Percentiles rank a stretch among this genome's conserved stretches.
These are phyloP conservation scores for Marchantia paleacea DNA, from an alignment of 225 moss, liverwort and hornwort genomes.

Conservation along the genomic window DNA sequence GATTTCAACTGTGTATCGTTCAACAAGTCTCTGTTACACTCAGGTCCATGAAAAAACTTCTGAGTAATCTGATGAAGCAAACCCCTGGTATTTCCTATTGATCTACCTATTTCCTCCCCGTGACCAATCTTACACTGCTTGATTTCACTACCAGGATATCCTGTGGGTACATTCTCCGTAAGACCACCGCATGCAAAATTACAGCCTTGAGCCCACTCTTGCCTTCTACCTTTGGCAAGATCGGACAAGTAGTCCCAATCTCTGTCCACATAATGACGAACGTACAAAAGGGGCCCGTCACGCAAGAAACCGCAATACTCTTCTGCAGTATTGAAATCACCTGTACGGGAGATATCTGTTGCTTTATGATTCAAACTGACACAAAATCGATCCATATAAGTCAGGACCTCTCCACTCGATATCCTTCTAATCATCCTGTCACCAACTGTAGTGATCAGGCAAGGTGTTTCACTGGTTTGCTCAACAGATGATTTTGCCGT, in stretches of 20 bases:
- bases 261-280: constrained; percentile 67
- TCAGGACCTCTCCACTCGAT: constrained; percentile 54
- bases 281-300: constrained; percentile 44
- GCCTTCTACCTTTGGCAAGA: constrained; percentile 22
- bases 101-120: neutral
- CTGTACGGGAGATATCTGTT: neutral
- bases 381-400: constrained; percentile 67
- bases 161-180: neutral
- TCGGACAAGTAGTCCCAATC: constrained; percentile 54
- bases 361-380: constrained; percentile 50
- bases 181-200: neutral
- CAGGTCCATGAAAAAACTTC: neutral
- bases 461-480: constrained; percentile 20
- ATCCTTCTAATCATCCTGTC: constrained; percentile 32
- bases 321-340: constrained; percentile 6
- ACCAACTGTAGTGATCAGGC: constrained; percentile 27
- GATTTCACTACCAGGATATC: neutral
- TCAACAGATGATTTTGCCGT: constrained; percentile 48
- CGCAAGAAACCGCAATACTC: constrained; percentile 59
- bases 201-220: neutral
- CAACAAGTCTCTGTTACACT: neutral
- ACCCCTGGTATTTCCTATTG: neutral
- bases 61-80: neutral
- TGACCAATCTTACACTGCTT: neutral
- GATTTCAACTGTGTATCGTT: constrained; percentile 9